Base-by-base conservation (phyloP, 805 yeast species). In the Candida golubevii region DNA sequence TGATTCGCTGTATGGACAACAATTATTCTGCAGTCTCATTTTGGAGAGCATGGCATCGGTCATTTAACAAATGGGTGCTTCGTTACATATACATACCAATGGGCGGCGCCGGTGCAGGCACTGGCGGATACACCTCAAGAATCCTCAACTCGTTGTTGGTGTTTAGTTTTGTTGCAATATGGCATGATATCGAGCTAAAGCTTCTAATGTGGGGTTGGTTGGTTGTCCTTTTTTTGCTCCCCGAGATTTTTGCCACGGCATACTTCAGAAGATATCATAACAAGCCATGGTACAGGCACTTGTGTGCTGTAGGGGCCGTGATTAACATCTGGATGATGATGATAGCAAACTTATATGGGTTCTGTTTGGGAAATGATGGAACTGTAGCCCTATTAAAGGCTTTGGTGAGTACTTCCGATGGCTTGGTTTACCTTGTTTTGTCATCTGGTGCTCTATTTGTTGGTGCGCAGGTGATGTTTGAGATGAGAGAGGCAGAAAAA, bases 41-140 rank as follows among this genome's bases (percentile, higher is more conserved):
- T 62, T 93, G 99, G 99, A 77, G 98, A 60, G 95, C 96, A 4
- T 93, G 99, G 99, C 99, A 93, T 65, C 78, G 98, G 58, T 84
- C 95, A 38, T 93, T 73, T 68, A 90, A 91, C 66, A 78, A 85
- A 54, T 93, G 97, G 95, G 85, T 87, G 30, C 77, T 86, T 26
- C 75, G 96, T 49, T 93, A 93, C 63, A 77, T 93, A 34, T 93
- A 93, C 56, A 75, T 93, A 18, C 99, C 99, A 3, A 67, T 93
- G 48, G 98, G 98, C 9, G 75, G 75, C 6, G 97, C 97, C 0
- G 75, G 75, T 4, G 97, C 97, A 0, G 55, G 54, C 37, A 40
- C 42, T 26, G 37, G 46, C 14, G 56, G 54, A 5, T 36, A 36
- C 33, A 69, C 66, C 8, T 78, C 82, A 54, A 74, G 97, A 50